phyloP scores from a whole-genome alignment of 2,329 filamentous ascomycete genomes.

The Diaporthe eres region DNA sequence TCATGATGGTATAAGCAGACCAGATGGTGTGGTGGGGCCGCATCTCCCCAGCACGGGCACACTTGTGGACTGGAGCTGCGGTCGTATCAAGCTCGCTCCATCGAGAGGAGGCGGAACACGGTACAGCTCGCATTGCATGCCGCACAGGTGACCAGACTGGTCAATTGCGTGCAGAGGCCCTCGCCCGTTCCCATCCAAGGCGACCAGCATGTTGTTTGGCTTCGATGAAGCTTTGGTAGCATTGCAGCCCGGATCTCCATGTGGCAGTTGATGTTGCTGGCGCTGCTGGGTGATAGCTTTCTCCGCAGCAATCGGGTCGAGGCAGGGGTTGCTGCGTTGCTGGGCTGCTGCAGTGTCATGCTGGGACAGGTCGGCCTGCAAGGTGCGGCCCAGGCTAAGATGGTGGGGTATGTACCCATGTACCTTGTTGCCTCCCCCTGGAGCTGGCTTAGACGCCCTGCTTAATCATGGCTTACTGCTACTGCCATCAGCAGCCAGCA shows the following conservation, averaged over 20 bases:
- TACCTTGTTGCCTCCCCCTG: slow-evolving; percentile 19
- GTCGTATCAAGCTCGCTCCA: not conserved
- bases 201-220: not conserved
- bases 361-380: not conserved
- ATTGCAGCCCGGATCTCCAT: not conserved
- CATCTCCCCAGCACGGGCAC: not conserved
- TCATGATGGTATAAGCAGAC: slow-evolving; percentile 29
- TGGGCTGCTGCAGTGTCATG: slow-evolving; percentile 18
- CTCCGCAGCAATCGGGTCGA: not conserved
- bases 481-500: slow-evolving; percentile 27
- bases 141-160: not conserved
- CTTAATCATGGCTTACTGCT: slow-evolving; percentile 36
- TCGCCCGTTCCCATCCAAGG: not conserved
- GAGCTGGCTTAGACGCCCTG: not conserved
- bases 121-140: not conserved
- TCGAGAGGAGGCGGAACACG: not conserved
- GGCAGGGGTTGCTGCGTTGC: slow-evolving; percentile 4
- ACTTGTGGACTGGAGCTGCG: not conserved
- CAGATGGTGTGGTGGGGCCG: slow-evolving; percentile 14
- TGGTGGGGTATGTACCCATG: slow-evolving; percentile 22
- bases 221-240: slow-evolving; percentile 6
- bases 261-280: not conserved
- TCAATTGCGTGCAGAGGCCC: not conserved
- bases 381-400: not conserved
- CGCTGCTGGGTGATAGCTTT: slow-evolving; percentile 6